Percentiles rank a stretch among this genome's conserved stretches.
Evolutionary conservation across 1,139 yeast species (phyloP).

Genomic region (Suhomyces coccinellae): DNA sequence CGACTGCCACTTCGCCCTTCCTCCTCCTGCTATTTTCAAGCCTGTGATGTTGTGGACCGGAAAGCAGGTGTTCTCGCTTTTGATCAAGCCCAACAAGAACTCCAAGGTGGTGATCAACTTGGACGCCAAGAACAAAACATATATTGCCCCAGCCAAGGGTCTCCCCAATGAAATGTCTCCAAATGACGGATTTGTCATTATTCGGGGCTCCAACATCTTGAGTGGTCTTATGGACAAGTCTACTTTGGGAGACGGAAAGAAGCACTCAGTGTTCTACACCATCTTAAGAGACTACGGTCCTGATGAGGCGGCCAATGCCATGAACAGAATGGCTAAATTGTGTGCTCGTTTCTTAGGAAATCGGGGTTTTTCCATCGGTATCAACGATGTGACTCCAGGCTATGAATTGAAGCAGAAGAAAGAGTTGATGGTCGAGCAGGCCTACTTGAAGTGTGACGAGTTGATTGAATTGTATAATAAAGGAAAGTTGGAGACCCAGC

Average conservation of each 20-base stretch:
- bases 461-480: constrained; percentile 75
- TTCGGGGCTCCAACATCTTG: constrained; percentile 84
- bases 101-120: constrained; percentile 84
- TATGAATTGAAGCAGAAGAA: constrained; percentile 70
- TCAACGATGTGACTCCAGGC: constrained; percentile 96
- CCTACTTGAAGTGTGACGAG: constrained; percentile 90
- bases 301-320: constrained; percentile 89
- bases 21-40: constrained; percentile 91
- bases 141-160: constrained; percentile 63
- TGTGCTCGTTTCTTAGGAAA: constrained; percentile 95
- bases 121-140: constrained; percentile 93
- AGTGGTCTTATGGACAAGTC: constrained; percentile 98
- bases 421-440: constrained; percentile 86
- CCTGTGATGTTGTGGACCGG: constrained; percentile 96
- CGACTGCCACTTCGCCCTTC: constrained; percentile 79
- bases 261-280: constrained; percentile 93
- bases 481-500: constrained; percentile 95
- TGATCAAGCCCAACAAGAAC: constrained; percentile 76
- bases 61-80: constrained; percentile 85
- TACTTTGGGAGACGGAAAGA: constrained; percentile 95
- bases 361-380: constrained; percentile 96
- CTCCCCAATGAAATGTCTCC: constrained; percentile 94
- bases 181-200: constrained; percentile 90
- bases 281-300: constrained; percentile 95
- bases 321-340: constrained; percentile 98